phyloP scores from a whole-genome alignment of 495 filamentous ascomycete species.

The Hypoxylon fuscum region DNA sequence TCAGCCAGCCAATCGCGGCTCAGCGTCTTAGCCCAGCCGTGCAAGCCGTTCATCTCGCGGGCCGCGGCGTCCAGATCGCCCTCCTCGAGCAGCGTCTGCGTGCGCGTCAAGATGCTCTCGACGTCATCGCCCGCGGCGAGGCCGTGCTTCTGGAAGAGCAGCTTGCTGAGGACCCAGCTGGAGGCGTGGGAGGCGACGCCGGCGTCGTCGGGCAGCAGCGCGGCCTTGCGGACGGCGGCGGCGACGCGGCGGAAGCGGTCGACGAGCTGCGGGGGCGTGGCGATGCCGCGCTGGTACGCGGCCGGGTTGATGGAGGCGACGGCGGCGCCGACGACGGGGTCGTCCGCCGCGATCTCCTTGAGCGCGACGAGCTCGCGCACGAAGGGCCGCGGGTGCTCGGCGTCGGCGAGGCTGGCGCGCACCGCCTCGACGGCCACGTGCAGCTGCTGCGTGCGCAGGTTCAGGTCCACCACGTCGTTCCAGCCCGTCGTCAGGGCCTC shows the following conservation, averaged over 20 bases:
- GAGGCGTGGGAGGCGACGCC: constrained; percentile 93
- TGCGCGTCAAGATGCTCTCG: constrained; percentile 88
- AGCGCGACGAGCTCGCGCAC: constrained; percentile 89
- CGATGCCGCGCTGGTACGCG: constrained; percentile 92
- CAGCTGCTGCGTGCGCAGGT: constrained; percentile 92
- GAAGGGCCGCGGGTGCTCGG: constrained; percentile 81
- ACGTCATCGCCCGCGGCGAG: constrained; percentile 89
- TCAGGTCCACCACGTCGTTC: constrained; percentile 86
- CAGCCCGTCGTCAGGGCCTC: constrained; percentile 85
- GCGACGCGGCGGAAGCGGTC: constrained; percentile 97
- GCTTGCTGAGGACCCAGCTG: constrained; percentile 85
- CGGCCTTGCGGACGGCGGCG: constrained; percentile 90
- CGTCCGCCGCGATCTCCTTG: constrained; percentile 86
- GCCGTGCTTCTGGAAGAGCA: constrained; percentile 94
- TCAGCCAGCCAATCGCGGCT: constrained; percentile 93
- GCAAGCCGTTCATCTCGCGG: constrained; percentile 90
- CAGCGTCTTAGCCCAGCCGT: constrained; percentile 93
- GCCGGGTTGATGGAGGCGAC: constrained; percentile 93
- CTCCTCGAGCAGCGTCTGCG: constrained; percentile 88
- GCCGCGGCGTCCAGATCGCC: constrained; percentile 90
- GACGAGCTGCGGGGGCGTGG: constrained; percentile 82
- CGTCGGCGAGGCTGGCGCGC: constrained; percentile 77
- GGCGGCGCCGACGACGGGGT: constrained; percentile 86
- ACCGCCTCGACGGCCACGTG: constrained; percentile 95
- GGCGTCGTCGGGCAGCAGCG: constrained; percentile 88